These are phyloP conservation scores for Thoreauomyces humboldtii DNA, from an alignment of 192 early-diverging fungal genomes.

Conservation along the genomic window DNA sequence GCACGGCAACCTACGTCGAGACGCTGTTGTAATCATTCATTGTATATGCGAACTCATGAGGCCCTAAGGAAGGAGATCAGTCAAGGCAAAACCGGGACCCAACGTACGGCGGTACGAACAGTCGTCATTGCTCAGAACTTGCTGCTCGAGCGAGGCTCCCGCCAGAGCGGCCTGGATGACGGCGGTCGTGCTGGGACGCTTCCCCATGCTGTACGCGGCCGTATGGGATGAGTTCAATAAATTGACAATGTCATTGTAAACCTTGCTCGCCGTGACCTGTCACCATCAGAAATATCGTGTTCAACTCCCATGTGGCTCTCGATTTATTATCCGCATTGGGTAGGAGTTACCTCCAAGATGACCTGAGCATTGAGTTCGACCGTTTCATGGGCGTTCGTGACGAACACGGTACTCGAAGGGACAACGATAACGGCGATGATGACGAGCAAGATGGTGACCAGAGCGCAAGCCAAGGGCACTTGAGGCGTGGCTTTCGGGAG, in stretches of 20 bases:
- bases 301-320: too few relatives aligned
- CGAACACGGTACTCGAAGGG: neutral
- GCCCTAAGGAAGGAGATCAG: neutral
- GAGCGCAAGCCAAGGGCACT: too few relatives aligned
- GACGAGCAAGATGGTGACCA: neutral
- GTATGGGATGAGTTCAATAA: neutral
- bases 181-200: neutral
- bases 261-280: too few relatives aligned
- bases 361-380: slow-evolving; percentile 13
- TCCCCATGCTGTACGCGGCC: neutral
- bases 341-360: slow-evolving; percentile 3
- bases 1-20: slow-evolving; percentile 10
- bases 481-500: too few relatives aligned
- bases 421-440: slow-evolving; percentile 4
- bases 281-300: too few relatives aligned
- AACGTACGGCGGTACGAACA: too few relatives aligned
- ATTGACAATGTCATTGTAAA: slow-evolving; percentile 3
- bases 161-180: slow-evolving; percentile 1
- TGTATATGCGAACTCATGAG: neutral
- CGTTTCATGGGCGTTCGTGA: slow-evolving; percentile 7
- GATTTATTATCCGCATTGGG: too few relatives aligned
- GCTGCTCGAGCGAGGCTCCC: neutral
- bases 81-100: neutral
- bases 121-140: neutral
- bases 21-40: neutral